phyloP scores from a whole-genome alignment of 2,329 filamentous ascomycete species.

The Zymoseptoria pseudotritici region DNA sequence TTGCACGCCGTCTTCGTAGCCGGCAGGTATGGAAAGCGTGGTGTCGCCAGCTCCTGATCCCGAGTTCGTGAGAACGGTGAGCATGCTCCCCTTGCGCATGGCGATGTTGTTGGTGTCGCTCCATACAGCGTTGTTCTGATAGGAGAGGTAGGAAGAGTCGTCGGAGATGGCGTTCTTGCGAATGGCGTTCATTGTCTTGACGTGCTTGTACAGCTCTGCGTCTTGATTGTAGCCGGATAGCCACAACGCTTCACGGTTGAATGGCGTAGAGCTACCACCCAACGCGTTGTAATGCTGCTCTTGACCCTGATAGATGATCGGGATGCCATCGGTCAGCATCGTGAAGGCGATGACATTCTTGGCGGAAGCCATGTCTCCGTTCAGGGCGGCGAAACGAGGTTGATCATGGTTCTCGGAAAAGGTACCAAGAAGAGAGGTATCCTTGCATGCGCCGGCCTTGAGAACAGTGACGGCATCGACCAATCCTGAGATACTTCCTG shows the following conservation, averaged over 20 bases:
- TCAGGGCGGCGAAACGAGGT: slow-evolving; percentile 40
- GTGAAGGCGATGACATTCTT: slow-evolving; percentile 56
- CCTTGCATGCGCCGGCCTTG: slow-evolving; percentile 29
- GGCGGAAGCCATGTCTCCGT: slow-evolving; percentile 48
- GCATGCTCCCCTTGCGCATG: slow-evolving; percentile 42
- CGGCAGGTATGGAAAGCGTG: slow-evolving; percentile 22
- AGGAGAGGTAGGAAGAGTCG: slow-evolving; percentile 34
- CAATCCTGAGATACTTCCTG: slow-evolving; percentile 33
- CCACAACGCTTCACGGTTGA: slow-evolving; percentile 39
- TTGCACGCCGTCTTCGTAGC: slow-evolving; percentile 22
- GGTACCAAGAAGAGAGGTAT: slow-evolving; percentile 32
- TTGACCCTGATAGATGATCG: slow-evolving; percentile 59
- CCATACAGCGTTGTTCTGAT: slow-evolving; percentile 34
- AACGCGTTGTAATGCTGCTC: slow-evolving; percentile 50
- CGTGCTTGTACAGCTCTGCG: slow-evolving; percentile 27
- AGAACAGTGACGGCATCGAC: slow-evolving; percentile 27
- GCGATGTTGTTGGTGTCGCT: slow-evolving; percentile 38
- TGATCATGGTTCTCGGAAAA: slow-evolving; percentile 36
- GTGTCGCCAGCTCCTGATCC: slow-evolving; percentile 21
- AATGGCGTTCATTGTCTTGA: slow-evolving; percentile 44
- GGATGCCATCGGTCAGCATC: slow-evolving; percentile 55
- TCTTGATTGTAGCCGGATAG: slow-evolving; percentile 35
- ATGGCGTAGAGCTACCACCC: slow-evolving; percentile 29
- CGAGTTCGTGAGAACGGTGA: slow-evolving; percentile 31
- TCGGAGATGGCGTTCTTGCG: slow-evolving; percentile 40